Evolutionary conservation across 441 rosid genomes (phyloP).

Genomic region (Mallotus japonicus): DNA sequence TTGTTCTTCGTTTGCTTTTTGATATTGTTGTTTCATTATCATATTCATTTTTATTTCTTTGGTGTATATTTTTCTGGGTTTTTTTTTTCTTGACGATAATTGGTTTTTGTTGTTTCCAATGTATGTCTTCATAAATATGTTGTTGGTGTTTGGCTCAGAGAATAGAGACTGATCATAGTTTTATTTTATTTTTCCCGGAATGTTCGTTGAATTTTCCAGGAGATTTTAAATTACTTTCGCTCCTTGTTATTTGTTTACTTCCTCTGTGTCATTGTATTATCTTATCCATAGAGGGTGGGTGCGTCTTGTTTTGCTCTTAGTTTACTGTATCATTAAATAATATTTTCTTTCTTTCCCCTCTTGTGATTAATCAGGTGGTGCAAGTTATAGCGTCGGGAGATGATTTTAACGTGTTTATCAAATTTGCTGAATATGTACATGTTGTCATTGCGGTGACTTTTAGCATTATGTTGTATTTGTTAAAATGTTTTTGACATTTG

Average conservation of each 20-base stretch:
- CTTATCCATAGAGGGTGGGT: neutral
- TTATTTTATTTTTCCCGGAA: no score
- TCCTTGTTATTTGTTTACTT: neutral
- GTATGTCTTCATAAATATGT: constrained; percentile 6
- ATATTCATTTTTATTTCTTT: constrained; percentile 5
- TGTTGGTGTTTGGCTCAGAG: neutral
- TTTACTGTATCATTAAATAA: neutral
- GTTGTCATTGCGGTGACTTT: neutral
- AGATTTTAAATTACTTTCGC: no score
- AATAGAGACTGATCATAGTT: no score
- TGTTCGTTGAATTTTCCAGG: no score
- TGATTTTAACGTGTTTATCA: no score
- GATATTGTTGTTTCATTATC: no score
- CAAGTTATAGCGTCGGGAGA: no score
- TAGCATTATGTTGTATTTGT: neutral
- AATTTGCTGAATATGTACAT: neutral
- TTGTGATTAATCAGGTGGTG: no score
- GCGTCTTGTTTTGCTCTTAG: neutral
- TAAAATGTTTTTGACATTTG: neutral
- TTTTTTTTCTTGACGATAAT: neutral
- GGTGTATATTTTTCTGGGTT: neutral
- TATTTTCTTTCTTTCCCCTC: neutral
- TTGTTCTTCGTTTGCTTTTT: no score
- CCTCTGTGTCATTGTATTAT: neutral
- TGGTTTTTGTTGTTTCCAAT: neutral